Percentiles rank a stretch among this genome's conserved stretches.
phyloP scores from a whole-genome alignment of 371 early-diverging fungal genomes.

The Rhizopus arrhizus region DNA sequence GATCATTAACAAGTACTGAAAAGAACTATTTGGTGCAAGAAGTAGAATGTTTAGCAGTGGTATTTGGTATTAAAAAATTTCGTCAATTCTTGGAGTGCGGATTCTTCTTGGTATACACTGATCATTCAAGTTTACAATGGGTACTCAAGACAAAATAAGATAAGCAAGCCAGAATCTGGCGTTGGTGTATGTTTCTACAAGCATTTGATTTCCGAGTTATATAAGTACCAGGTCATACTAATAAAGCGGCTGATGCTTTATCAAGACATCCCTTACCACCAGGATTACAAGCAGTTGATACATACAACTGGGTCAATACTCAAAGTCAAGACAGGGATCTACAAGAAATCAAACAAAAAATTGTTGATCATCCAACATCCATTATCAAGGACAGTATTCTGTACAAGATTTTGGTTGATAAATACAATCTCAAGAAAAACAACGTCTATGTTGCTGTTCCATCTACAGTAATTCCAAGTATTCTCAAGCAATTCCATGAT shows the following conservation, averaged over 20 bases:
- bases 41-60: slow-evolving; percentile 2
- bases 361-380: no score
- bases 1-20: slow-evolving; percentile 6
- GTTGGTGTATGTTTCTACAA: slow-evolving; percentile 11
- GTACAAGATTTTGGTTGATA: no score
- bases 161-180: not conserved
- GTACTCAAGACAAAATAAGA: slow-evolving; percentile 7
- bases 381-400: no score
- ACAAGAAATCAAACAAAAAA: no score
- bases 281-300: no score
- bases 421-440: no score
- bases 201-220: no score
- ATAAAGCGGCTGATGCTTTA: slow-evolving; percentile 4
- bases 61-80: slow-evolving; percentile 11
- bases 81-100: slow-evolving; percentile 8
- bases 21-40: slow-evolving; percentile 7
- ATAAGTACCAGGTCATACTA: slow-evolving; percentile 1
- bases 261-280: slow-evolving; percentile 8
- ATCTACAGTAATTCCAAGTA: no score
- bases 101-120: slow-evolving; percentile 5
- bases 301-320: no score
- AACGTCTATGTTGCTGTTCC: no score
- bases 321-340: no score
- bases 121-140: slow-evolving; percentile 12
- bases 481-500: no score